Base-by-base conservation (phyloP, 2,329 filamentous ascomycete genomes). In the Didymella segeticola region DNA sequence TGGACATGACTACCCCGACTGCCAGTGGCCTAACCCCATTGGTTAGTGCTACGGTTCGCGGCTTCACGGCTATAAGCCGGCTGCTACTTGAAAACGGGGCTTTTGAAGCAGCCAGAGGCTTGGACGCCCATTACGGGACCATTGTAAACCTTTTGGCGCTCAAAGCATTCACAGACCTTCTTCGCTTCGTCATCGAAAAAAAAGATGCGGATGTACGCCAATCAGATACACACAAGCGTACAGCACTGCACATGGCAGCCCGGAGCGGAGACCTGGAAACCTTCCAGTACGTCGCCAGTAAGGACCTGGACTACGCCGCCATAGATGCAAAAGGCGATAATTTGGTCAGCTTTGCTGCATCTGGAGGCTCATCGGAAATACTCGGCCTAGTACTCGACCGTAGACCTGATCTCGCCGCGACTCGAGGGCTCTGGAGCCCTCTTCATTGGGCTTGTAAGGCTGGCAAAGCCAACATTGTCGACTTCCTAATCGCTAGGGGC, bases 331-430 rank as follows among this genome's bases (percentile, higher is more conserved):
- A 52, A 26, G 53, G 56, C 1, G 56, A 56, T 22, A 25, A 33
- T 20, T 8, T 58, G 6, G 17, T 55, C 2, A 31, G 20, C 17
- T 53, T 48, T 34, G 56, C 56, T 9, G 34, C 53, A 17, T 51
- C 53, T 11, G 43, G 48, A 25, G 52, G 53, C 14, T 58, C 55
- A 1, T 9, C 50, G 10, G 25, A 49, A n/a, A n/a, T 55, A 22
- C 23, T 58, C 1, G 11, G 12, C 9, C 10, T 30, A 11, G 17
- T 22, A 3, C 15, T 36, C 5, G 12, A 19, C 7, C 22, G 2
- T 9, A 2, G 12, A 17, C 37, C 22, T 2, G 8, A 30, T 1
- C 2, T n/a, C 29, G 29, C 12, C 2, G 12, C 10, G 14, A 5
- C 15, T 11, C 2, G 6, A 14, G 27, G 15, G n/a, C 4, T 7